A percentile compares a stretch with the other conserved stretches of the same genome.
phyloP scores from a whole-genome alignment of 164 flowering plant genomes.

The grape (Vitis vinifera) region DNA sequence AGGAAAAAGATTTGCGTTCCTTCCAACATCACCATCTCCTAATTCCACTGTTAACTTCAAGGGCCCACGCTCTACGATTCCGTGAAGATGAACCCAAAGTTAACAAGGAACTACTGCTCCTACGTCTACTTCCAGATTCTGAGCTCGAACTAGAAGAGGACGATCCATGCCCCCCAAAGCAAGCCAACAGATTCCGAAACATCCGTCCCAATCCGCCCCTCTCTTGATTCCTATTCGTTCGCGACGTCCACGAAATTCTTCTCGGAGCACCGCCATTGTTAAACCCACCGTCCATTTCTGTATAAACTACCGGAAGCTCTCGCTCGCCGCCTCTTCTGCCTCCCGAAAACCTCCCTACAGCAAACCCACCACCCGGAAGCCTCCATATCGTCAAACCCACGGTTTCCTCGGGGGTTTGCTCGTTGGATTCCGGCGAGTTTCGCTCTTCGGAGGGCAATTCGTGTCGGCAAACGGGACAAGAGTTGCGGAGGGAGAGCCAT shows the following conservation, averaged over 20 bases:
- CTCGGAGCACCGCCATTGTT: constrained; percentile 44
- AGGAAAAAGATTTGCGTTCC: background rate
- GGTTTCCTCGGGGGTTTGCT: constrained; percentile 29
- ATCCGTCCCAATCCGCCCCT: constrained; percentile 35
- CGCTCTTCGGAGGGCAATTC: constrained; percentile 41
- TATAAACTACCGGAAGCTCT: constrained; percentile 60
- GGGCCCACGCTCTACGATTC: constrained; percentile 49
- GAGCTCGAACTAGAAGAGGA: constrained; percentile 25
- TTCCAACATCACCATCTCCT: constrained; percentile 22
- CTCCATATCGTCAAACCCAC: constrained; percentile 74
- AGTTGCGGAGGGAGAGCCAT: constrained; percentile 56
- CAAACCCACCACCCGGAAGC: constrained; percentile 72
- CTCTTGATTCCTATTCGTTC: constrained; percentile 39
- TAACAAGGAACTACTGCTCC: constrained; percentile 29
- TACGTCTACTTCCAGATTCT: constrained; percentile 8
- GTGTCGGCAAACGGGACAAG: constrained; percentile 71
- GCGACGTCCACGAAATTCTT: constrained; percentile 52
- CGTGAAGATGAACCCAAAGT: constrained; percentile 31
- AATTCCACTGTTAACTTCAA: constrained; percentile 36
- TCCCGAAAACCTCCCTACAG: constrained; percentile 65
- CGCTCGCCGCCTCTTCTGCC: constrained; percentile 56
- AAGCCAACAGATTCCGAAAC: constrained; percentile 36
- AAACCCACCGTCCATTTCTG: constrained; percentile 69
- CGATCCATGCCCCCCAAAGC: constrained; percentile 38
- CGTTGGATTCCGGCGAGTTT: constrained; percentile 7